phyloP scores from a whole-genome alignment of 306 rosid genomes.

The Castanospermum australe region DNA sequence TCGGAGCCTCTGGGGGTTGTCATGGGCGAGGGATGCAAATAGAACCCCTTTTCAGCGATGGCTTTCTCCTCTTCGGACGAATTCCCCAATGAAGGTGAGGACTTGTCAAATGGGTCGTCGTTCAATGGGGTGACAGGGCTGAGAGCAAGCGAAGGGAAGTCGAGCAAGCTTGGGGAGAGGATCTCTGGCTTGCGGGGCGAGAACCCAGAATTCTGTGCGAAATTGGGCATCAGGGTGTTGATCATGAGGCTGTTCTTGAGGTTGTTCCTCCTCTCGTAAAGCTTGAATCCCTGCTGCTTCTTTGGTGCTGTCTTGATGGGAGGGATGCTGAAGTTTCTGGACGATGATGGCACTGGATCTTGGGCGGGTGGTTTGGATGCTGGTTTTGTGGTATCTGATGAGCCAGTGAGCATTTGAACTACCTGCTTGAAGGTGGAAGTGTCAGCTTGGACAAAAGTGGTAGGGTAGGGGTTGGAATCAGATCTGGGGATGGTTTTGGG shows the following conservation, averaged over 20 bases:
- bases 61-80: conserved; percentile 91
- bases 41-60: conserved; percentile 89
- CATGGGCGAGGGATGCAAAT: conserved; percentile 76
- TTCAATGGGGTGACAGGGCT: conserved; percentile 91
- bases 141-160: conserved; percentile 84
- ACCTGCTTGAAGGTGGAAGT: conserved; percentile 89
- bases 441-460: conserved; percentile 96
- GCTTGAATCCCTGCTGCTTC: conserved; percentile 83
- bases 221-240: conserved; percentile 76
- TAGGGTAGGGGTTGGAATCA: conserved; percentile 86
- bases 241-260: conserved; percentile 82
- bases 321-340: conserved; percentile 71
- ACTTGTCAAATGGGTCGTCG: conserved; percentile 73
- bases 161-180: conserved; percentile 82
- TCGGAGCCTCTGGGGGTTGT: conserved; percentile 62
- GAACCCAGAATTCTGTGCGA: conserved; percentile 48
- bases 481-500: conserved; percentile 87
- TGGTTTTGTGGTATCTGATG: conserved; percentile 51
- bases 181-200: conserved; percentile 81
- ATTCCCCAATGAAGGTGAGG: conserved; percentile 80
- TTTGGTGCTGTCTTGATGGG: conserved; percentile 64
- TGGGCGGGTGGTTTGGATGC: conserved; percentile 18
- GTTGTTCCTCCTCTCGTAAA: conserved; percentile 76
- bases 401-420: conserved; percentile 97
- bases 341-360: conserved; percentile 29